Evolutionary conservation across 2,329 filamentous ascomycete species (phyloP), one percentile per base, ranked within the genome.

Genomic region (Calcarisporium arbuscula): DNA sequence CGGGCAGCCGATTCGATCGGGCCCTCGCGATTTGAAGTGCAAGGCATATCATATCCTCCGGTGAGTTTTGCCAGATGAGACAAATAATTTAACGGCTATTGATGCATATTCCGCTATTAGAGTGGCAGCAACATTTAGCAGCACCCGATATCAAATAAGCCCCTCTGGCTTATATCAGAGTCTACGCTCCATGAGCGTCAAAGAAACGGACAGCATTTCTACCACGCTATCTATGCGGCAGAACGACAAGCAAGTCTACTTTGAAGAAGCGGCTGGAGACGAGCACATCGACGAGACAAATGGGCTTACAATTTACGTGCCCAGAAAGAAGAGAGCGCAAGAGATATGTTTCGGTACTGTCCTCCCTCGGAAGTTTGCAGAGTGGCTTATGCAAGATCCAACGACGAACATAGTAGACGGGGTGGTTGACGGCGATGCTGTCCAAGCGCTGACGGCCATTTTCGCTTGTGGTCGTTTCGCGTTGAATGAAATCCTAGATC

Each of bases 361-460:
- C 1, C 52, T 64, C 2, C 48, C 57, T 0, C 34, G 42, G 6
- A 47, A 38, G 2, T 43, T 65, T 3, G 42, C 54, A 0, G 36
- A 49, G 8, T 63, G 58, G 57, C 47, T 65, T 27, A 61, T 64
- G 57, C 51, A 41, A 11, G 44, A 57, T 14, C 42, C 44, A 1
- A 14, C 19, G 3, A 48, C 46, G 1, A 27, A 41, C 2, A 31
- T n/a, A n/a, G n/a, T n/a, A n/a, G n/a, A n/a, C n/a, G n/a, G n/a
- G n/a, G n/a, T n/a, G n/a, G n/a, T n/a, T n/a, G n/a, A n/a, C n/a
- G n/a, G n/a, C n/a, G n/a, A n/a, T n/a, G n/a, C n/a, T n/a, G n/a
- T n/a, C n/a, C n/a, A n/a, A n/a, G n/a, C n/a, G n/a, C n/a, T n/a
- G n/a, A n/a, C n/a, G n/a, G n/a, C n/a, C n/a, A n/a, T n/a, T n/a